Evolutionary conservation across 2,329 filamentous ascomycete genomes (phyloP), one percentile per base, ranked within the genome.

Genomic region (Cylindrodendrum hubeiense): DNA sequence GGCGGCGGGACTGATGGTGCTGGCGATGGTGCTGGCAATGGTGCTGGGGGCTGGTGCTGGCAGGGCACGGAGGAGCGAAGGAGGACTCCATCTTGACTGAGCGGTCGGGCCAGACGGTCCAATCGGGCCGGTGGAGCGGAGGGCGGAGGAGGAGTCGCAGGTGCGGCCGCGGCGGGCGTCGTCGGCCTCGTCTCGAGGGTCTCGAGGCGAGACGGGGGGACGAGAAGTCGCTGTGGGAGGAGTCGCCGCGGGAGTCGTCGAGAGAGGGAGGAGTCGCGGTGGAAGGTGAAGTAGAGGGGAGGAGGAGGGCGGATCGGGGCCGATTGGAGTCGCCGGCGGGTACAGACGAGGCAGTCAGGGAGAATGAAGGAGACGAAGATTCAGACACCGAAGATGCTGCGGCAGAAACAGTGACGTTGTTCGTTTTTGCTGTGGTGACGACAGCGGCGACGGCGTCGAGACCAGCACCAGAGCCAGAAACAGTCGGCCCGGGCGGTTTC

Each of bases 361-460:
- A 61, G 43, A 43, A 49, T n/a, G 60, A 63, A 58, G 58, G 44
- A 47, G 44, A 39, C 57, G 68, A 47, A 52, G 65, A 49, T 60
- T 49, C 56, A 47, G 46, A 53, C 39, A 49, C 55, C 28, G 57
- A 62, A 33, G 59, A 57, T 53, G 37, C 61, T 63, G 68, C 61
- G 60, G 61, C 44, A 69, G 53, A 57, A 55, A 71, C 57, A 68
- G 71, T 74, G 71, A 74, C 71, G 71, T 74, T 74, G 52, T 62
- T 54, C 39, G 59, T 44, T 41, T 33, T 33, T 28, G 33, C 59
- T 62, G 43, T 28, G 19, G 46, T 60, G 57, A 66, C 61, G 57
- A 54, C 72, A 52, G 74, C 76, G 47, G 33, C 47, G 55, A 77
- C 73, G 58, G 75, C 76, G 61, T 75, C 73, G 51, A 72, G 65